Evolutionary conservation across 2,329 filamentous ascomycete genomes (phyloP), one percentile per base, ranked within the genome.

Genomic region (Sporothrix brasiliensis): DNA sequence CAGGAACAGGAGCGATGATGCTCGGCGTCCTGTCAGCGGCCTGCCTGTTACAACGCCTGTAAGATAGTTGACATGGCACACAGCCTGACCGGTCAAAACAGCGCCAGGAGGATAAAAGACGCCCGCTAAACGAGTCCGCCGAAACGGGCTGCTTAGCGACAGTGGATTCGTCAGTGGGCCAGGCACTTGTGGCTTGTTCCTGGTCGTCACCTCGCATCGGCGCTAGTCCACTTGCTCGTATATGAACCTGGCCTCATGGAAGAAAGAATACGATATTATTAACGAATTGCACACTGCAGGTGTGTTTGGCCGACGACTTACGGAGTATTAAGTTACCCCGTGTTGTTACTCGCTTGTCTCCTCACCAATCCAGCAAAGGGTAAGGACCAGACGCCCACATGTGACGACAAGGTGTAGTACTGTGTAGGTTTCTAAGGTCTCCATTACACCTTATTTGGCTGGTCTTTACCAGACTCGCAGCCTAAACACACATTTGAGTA

Each of bases 111-210:
- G 27, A 6, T 21, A 44, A 61, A 27, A 47, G 58, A 11, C 3
- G 58, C 44, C 58, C 58, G 58, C 14, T 4, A 61, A 61, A 60
- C 4, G n/a, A 9, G 39, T 61, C 58, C 58, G 58, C 58, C 58
- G 58, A 47, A 61, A 44, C n/a, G 39, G n/a, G 5, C 39, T 2
- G 11, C 11, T 30, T 30, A 30, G 27, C 7, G 27, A 44, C n/a
- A 2, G 58, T 61, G 58, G 58, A 27, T 61, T 61, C 39, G 58
- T 27, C 39, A 47, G 39, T 61, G 58, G 56, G 3, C 10, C 39
- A 30, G 27, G 27, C 39, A 27, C 39, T 63, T 66, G 16, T 66
- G 24, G 44, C 14, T n/a, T 47, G 21, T 34, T 52, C 61, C n/a
- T 66, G 27, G 27, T 3, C 27, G 3, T 30, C 27, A 30, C 27